Percentiles rank a stretch among this genome's conserved stretches.
Evolutionary conservation across 192 early-diverging fungal species (phyloP).

Genomic region (Mycoemilia scoparia): DNA sequence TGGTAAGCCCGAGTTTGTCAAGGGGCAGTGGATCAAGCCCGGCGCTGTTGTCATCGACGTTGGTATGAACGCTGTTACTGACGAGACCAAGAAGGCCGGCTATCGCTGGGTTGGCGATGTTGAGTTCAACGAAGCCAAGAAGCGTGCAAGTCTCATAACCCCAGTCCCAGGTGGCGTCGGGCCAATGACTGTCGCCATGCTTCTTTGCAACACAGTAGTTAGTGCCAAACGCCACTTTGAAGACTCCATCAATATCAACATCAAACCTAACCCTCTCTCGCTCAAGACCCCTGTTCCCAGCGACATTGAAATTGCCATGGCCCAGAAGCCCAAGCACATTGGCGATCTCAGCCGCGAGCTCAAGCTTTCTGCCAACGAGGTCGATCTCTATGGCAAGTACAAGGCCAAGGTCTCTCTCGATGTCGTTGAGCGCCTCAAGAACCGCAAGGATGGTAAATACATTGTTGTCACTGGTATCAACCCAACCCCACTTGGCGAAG

Average conservation of each 20-base stretch:
- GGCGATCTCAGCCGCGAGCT: constrained; percentile 63
- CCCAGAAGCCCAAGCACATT: constrained; percentile 77
- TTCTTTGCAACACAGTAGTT: constrained; percentile 73
- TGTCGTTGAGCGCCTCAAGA: constrained; percentile 66
- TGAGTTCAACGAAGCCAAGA: constrained; percentile 48
- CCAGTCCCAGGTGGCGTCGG: constrained; percentile 99
- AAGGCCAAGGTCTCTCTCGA: constrained; percentile 82
- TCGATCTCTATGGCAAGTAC: constrained; percentile 68
- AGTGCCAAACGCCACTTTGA: constrained; percentile 56
- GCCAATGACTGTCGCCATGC: constrained; percentile 98
- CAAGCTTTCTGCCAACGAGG: constrained; percentile 55
- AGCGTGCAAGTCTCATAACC: constrained; percentile 68
- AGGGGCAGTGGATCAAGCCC: constrained; percentile 87
- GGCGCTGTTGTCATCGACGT: constrained; percentile 94
- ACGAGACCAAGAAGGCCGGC: constrained; percentile 78
- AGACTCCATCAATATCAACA: constrained; percentile 26
- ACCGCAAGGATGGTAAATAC: constrained; percentile 69
- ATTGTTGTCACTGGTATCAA: constrained; percentile 96
- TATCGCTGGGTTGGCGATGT: constrained; percentile 89
- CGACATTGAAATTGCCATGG: constrained; percentile 86
- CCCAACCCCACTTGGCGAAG: constrained; percentile 95
- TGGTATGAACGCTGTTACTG: constrained; percentile 81
- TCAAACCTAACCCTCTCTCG: constrained; percentile 39
- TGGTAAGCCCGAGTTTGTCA: constrained; percentile 59
- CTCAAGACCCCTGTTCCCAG: constrained; percentile 71